phyloP scores from a whole-genome alignment of 495 filamentous ascomycete species.

The Friedmanniomyces endolithicus region DNA sequence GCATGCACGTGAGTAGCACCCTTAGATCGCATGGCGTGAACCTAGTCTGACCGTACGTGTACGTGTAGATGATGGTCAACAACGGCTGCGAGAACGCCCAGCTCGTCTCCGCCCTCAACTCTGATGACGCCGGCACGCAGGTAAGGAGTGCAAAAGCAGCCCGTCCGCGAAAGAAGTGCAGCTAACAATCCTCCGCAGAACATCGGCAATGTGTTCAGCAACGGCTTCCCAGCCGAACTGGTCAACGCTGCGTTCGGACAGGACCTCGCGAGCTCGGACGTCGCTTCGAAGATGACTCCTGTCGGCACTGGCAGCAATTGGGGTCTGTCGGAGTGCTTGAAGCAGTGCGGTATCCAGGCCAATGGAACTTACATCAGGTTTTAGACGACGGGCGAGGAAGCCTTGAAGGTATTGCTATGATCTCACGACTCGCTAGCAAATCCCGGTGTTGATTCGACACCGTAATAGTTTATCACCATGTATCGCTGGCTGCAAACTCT shows the following conservation, averaged over 20 bases:
- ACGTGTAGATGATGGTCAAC: conserved; percentile 35
- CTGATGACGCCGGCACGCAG: conserved; percentile 28
- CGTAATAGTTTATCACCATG: no score
- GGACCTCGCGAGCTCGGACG: conserved; percentile 11
- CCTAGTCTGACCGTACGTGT: no score
- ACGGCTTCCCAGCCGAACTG: conserved; percentile 24
- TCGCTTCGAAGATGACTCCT: conserved; percentile 17
- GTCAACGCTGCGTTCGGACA: conserved; percentile 27
- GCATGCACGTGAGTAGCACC: conserved; percentile 27
- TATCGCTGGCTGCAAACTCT: no score
- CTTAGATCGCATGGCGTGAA: no score
- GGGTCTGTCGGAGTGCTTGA: conserved; percentile 26
- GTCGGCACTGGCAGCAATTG: conserved; percentile 26
- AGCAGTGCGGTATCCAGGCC: conserved; percentile 7
- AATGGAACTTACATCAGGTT: not conserved
- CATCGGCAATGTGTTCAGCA: conserved; percentile 25
- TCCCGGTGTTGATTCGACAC: no score
- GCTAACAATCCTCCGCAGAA: conserved; percentile 12
- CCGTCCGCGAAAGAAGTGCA: no score
- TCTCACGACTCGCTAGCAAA: no score
- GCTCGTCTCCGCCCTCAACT: conserved; percentile 29
- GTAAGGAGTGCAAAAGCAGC: no score
- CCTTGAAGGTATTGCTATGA: not conserved
- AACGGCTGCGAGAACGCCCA: conserved; percentile 33
- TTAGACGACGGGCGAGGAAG: not conserved